Conservation (phyloP, 1,284 basidiomycete species). For the Melampsora americana region DNA sequence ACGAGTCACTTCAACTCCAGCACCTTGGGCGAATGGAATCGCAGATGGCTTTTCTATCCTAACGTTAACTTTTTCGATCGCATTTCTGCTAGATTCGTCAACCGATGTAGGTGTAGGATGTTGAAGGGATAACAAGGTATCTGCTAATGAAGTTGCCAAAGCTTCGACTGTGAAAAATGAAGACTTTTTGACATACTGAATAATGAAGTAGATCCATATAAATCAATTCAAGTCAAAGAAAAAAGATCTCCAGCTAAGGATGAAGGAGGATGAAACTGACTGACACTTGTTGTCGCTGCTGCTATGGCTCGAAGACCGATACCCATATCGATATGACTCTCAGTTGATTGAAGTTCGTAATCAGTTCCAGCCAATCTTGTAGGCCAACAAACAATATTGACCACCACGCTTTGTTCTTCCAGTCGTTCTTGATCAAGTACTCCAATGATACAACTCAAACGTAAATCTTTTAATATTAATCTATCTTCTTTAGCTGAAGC, state of each 20-base stretch:
- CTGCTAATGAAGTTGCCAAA: neutral
- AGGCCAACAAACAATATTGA: neutral
- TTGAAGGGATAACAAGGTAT: neutral
- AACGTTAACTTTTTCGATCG: neutral
- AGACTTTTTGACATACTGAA: neutral
- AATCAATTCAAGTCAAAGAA: too few relatives aligned
- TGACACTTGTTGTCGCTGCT: neutral
- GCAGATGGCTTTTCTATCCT: neutral
- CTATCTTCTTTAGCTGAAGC: neutral
- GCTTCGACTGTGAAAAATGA: neutral
- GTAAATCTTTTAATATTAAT: neutral
- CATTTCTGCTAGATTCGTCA: neutral
- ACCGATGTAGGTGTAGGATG: neutral
- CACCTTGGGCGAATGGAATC: neutral
- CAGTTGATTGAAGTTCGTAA: neutral
- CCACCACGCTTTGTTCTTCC: neutral
- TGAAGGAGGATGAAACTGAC: too few relatives aligned
- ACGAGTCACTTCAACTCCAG: neutral
- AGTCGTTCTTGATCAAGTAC: constrained; percentile 10
- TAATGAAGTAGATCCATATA: too few relatives aligned
- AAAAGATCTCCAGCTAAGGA: too few relatives aligned
- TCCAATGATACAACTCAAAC: neutral
- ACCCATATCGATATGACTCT: neutral
- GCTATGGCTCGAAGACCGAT: neutral
- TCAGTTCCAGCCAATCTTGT: neutral